Conservation (phyloP, 2,329 filamentous ascomycete genomes). For the Bretziella fagacearum region DNA sequence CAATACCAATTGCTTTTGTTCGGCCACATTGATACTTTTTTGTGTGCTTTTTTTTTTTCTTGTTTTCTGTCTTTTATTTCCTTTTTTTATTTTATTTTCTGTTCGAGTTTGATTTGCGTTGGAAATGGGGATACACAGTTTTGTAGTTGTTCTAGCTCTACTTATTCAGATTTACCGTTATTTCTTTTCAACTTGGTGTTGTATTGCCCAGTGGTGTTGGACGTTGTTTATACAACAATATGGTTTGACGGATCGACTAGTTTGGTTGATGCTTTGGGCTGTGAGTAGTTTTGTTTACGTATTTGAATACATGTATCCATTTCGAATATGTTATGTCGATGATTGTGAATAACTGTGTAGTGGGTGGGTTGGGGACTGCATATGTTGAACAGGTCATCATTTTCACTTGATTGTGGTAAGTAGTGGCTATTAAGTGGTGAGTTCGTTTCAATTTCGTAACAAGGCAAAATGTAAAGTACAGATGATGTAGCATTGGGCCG, state of each 20-base stretch:
- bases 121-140: background rate
- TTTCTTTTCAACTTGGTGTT: background rate
- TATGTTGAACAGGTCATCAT: too few species aligned
- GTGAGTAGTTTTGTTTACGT: too few species aligned
- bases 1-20: slow-evolving; percentile 5
- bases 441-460: too few species aligned
- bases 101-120: background rate
- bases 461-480: too few species aligned
- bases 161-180: background rate
- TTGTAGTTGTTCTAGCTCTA: background rate
- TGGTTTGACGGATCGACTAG: background rate
- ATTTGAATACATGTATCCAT: too few species aligned
- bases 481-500: too few species aligned
- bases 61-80: background rate
- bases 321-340: too few species aligned
- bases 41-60: slow-evolving; percentile 1
- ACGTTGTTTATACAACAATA: background rate
- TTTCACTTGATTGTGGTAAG: background rate
- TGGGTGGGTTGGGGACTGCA: too few species aligned
- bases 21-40: background rate
- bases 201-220: background rate
- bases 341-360: too few species aligned
- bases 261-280: too few species aligned
- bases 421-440: background rate
- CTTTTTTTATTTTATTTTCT: background rate